A percentile compares a stretch with the other conserved stretches of the same genome.
Conservation (phyloP, 768 basidiomycete genomes). For the Tephrocybe sp. region DNA sequence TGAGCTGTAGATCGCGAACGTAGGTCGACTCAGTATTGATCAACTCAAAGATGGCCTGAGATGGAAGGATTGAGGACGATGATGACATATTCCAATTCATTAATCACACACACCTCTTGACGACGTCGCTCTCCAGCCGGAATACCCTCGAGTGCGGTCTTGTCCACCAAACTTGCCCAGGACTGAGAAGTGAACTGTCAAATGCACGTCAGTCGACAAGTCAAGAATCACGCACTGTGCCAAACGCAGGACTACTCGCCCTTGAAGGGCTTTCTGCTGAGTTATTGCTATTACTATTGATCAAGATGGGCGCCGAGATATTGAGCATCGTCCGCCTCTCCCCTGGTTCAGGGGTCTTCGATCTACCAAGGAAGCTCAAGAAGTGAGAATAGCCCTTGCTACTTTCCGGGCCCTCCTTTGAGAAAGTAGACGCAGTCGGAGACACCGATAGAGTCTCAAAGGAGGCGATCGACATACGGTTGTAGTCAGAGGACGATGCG, state of each 20-base stretch:
- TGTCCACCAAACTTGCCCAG: constrained; percentile 91
- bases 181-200: constrained; percentile 43
- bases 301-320: constrained; percentile 67
- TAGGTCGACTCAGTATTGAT: constrained; percentile 89
- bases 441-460: constrained; percentile 45
- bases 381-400: constrained; percentile 46
- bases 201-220: constrained; percentile 7
- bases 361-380: constrained; percentile 61
- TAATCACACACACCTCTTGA: constrained; percentile 63
- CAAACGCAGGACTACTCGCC: constrained; percentile 62
- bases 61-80: neutral
- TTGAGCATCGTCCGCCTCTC: constrained; percentile 43
- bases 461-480: constrained; percentile 66
- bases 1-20: constrained; percentile 86
- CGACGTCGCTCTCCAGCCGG: constrained; percentile 76
- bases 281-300: constrained; percentile 25
- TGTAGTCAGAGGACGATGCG: constrained; percentile 39
- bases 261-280: constrained; percentile 32
- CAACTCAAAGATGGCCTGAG: constrained; percentile 88
- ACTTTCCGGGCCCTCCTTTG: constrained; percentile 31
- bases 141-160: constrained; percentile 77
- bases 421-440: constrained; percentile 32
- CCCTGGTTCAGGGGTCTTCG: constrained; percentile 49
- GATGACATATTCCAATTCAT: neutral
- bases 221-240: constrained; percentile 47